Conservation (phyloP, 805 yeast species). For the Saccharomycopsis sp. region DNA sequence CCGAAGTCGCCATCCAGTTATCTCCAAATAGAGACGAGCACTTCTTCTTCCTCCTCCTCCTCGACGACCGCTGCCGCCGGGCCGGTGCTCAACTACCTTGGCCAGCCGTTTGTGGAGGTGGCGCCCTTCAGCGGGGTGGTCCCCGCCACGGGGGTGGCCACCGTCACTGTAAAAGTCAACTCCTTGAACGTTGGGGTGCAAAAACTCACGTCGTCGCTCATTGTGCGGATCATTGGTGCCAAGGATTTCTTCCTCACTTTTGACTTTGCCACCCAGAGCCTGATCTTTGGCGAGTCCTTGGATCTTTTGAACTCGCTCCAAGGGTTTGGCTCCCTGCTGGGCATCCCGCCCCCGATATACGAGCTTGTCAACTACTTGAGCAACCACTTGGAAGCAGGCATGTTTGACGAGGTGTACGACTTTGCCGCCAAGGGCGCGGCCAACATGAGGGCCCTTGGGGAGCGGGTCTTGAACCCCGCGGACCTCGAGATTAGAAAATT, state of each 20-base stretch:
- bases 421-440: conserved; percentile 1
- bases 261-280: conserved; percentile 23
- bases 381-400: conserved; percentile 23
- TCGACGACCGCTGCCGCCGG: conserved; percentile 18
- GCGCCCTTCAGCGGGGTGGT: conserved; percentile 26
- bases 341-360: conserved; percentile 28
- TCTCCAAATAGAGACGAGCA: conserved; percentile 8
- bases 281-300: conserved; percentile 28
- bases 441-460: conserved; percentile 2
- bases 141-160: conserved; percentile 25
- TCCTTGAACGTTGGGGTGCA: conserved; percentile 26
- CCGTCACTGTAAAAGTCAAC: conserved; percentile 21
- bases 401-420: conserved; percentile 24
- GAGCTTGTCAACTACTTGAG: conserved; percentile 26
- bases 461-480: conserved; percentile 12
- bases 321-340: conserved; percentile 22
- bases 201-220: conserved; percentile 23
- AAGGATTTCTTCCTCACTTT: conserved; percentile 28
- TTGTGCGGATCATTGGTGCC: conserved; percentile 25
- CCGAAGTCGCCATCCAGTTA: conserved; percentile 23
- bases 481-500: conserved; percentile 19
- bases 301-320: conserved; percentile 24
- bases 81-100: conserved; percentile 10
- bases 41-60: conserved; percentile 20
- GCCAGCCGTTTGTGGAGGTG: conserved; percentile 14